phyloP scores from a whole-genome alignment of 192 early-diverging fungal genomes.

The Entomortierella chlamydospora region DNA sequence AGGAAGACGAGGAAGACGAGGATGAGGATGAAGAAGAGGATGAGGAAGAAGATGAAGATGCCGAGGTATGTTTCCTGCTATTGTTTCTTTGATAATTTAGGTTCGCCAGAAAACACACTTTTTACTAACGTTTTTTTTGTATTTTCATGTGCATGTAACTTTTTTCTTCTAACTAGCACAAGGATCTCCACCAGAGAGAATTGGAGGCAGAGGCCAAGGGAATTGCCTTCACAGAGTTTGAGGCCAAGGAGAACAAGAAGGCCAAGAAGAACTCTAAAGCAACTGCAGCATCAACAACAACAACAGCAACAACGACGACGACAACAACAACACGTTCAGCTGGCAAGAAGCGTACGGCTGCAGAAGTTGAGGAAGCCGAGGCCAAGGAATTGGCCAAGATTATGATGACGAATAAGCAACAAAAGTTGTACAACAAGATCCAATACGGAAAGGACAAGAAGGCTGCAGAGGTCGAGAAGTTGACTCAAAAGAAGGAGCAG shows the following conservation, averaged over 20 bases:
- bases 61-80: slow-evolving; percentile 22
- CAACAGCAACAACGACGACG: slow-evolving; percentile 1
- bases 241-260: slow-evolving; percentile 60
- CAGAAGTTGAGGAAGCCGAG: slow-evolving; percentile 68
- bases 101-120: no score
- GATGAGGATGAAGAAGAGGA: slow-evolving; percentile 43
- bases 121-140: no score
- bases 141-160: background rate
- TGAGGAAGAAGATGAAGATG: slow-evolving; percentile 37
- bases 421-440: slow-evolving; percentile 83
- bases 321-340: slow-evolving; percentile 1
- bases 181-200: slow-evolving; percentile 68
- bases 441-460: slow-evolving; percentile 79
- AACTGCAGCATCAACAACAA: background rate
- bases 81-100: slow-evolving; percentile 11
- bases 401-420: slow-evolving; percentile 90
- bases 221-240: slow-evolving; percentile 73
- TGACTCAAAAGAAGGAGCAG: slow-evolving; percentile 56
- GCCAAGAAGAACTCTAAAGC: slow-evolving; percentile 31
- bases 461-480: slow-evolving; percentile 68
- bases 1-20: slow-evolving; percentile 33
- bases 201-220: slow-evolving; percentile 78
- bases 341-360: slow-evolving; percentile 68
- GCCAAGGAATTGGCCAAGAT: slow-evolving; percentile 84
- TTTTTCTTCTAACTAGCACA: slow-evolving; percentile 24